phyloP scores from a whole-genome alignment of 164 flowering plant species.

The Hamamelis virginiana region DNA sequence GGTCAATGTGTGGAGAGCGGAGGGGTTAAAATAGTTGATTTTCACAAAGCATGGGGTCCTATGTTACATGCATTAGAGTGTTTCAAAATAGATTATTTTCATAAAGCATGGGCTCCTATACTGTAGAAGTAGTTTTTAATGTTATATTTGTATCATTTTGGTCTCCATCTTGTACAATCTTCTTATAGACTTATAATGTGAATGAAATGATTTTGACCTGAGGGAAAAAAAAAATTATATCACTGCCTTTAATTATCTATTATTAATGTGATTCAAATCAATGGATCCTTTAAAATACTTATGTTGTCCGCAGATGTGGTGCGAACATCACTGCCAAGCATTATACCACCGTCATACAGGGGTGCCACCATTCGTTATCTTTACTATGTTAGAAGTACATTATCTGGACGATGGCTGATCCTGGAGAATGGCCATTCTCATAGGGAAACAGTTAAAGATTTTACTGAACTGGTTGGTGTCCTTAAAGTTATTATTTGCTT shows the following conservation, averaged over 20 bases:
- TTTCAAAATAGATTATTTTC: neutral
- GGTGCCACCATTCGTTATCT: conserved; percentile 87
- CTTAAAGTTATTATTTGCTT: neutral
- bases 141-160: neutral
- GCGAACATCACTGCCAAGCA: conserved; percentile 58
- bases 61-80: no score
- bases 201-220: neutral
- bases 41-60: no score
- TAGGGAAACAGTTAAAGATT: conserved; percentile 45
- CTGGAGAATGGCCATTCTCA: conserved; percentile 60
- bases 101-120: neutral
- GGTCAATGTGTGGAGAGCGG: no score
- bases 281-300: neutral
- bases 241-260: neutral
- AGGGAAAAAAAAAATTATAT: neutral
- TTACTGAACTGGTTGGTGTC: conserved; percentile 59
- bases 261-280: neutral
- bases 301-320: conserved; percentile 58
- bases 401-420: conserved; percentile 61
- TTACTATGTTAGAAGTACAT: conserved; percentile 62
- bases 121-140: neutral
- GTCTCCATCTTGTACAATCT: neutral
- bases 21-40: no score
- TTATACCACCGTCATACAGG: conserved; percentile 86
- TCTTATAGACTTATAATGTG: neutral